Base-by-base conservation (phyloP, 352 stramenopile genomes). In the Blastocystis sp. region DNA sequence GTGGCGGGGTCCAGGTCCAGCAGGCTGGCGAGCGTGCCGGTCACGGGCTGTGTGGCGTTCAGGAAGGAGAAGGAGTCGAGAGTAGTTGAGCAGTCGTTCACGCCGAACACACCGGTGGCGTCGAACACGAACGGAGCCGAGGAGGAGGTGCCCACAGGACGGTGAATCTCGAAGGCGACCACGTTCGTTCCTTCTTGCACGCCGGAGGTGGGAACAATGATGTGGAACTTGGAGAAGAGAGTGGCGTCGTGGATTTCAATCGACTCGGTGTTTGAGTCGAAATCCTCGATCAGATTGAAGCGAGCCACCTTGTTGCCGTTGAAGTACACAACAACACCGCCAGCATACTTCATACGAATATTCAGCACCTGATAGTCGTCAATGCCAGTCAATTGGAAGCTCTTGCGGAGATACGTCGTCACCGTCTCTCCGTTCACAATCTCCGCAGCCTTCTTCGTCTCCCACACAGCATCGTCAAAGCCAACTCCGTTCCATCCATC, bases 91-190 rank as follows among this genome's bases (percentile, higher is more conserved):
- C 61, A 73, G 32, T 73, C 61, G 3, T 73, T 27, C 32, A 73
- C 61, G 40, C 61, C 61, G 61, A 73, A 73, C 36, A 73, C 61
- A 27, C 36, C 61, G 14, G 61, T 73, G 0, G 61, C 61, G 61
- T 73, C 29, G 61, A 73, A 73, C 24, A 53, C 40, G 9, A 73
- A 7, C 7, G 61, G 61, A 4, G 49, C 61, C 6, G 61, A 14
- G 6, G 61, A 32, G 32, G 61, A 73, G 16, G 36, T 51, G 40
- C 61, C 61, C 61, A n/a, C 21, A 7, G 38, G 14, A 36, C 61
- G 61, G 38, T 79, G 69, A 27, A 79, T 18, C 54, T 79, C 69
- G 29, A 79, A 34, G 1, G 69, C 69, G 18, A 79, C 8, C 49
- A 79, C 69, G 38, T 79, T 79, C 18, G 6, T n/a, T 4, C 4